Evolutionary conservation across 2,329 filamentous ascomycete genomes (phyloP).

Genomic region (Fusarium pseudocircinatum): DNA sequence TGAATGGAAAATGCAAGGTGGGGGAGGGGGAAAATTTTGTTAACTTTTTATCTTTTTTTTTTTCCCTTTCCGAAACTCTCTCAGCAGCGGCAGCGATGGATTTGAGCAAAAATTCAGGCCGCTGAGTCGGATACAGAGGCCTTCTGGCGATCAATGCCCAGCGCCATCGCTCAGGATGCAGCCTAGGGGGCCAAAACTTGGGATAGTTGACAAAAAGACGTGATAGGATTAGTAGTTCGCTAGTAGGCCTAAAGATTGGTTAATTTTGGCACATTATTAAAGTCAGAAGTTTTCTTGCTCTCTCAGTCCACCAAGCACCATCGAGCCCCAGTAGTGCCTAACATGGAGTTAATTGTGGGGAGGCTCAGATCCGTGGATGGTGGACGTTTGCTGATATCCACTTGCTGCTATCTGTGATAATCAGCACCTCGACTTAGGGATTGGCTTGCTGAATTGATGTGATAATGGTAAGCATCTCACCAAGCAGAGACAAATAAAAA

Average conservation of each 20-base stretch:
- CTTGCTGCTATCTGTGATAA: constrained; percentile 15
- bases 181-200: not conserved
- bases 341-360: constrained; percentile 26
- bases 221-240: not conserved
- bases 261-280: not conserved
- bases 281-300: not conserved
- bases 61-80: constrained; percentile 17
- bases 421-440: not conserved
- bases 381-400: constrained; percentile 17
- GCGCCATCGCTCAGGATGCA: not conserved
- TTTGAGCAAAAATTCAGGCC: constrained; percentile 22
- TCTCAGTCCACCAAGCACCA: constrained; percentile 21
- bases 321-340: constrained; percentile 33
- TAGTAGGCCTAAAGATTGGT: not conserved
- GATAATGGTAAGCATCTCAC: constrained; percentile 26
- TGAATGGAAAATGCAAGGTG: constrained; percentile 15
- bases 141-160: constrained; percentile 40
- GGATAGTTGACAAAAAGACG: not conserved
- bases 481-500: not conserved
- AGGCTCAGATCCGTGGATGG: constrained; percentile 9
- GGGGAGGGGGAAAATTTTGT: constrained; percentile 34
- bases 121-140: constrained; percentile 28
- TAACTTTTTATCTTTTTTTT: constrained; percentile 32
- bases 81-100: constrained; percentile 25
- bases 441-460: constrained; percentile 13